These are phyloP conservation scores for Gloeopeniophorella convolvens DNA, from an alignment of 768 basidiomycete genomes.

Conservation along the genomic window DNA sequence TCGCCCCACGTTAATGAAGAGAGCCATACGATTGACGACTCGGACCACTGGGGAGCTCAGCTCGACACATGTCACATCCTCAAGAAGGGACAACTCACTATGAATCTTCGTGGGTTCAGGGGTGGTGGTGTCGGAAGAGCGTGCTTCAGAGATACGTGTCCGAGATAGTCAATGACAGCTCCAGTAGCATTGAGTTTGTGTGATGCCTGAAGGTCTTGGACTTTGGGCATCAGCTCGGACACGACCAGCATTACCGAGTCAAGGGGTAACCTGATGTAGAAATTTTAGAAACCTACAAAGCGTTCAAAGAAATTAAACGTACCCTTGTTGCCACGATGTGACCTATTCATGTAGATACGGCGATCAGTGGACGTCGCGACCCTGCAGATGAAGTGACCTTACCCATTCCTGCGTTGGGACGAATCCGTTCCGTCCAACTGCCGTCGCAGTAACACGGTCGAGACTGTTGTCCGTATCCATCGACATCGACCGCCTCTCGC, in stretches of 20 bases:
- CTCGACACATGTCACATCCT: not conserved
- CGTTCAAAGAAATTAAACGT: slow-evolving; percentile 20
- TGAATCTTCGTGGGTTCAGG: slow-evolving; percentile 64
- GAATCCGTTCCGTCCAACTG: slow-evolving; percentile 86
- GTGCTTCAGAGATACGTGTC: slow-evolving; percentile 58
- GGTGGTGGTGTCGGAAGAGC: slow-evolving; percentile 68
- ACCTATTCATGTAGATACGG: slow-evolving; percentile 50
- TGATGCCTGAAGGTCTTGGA: slow-evolving; percentile 75
- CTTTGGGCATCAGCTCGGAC: slow-evolving; percentile 79
- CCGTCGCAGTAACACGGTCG: slow-evolving; percentile 59
- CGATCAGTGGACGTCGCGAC: slow-evolving; percentile 1
- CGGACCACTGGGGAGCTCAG: slow-evolving; percentile 67
- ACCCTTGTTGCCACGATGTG: slow-evolving; percentile 97
- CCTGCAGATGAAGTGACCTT: slow-evolving; percentile 22
- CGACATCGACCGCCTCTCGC: slow-evolving; percentile 56
- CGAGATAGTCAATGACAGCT: slow-evolving; percentile 69
- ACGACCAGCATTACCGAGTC: slow-evolving; percentile 85
- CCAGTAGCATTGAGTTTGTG: slow-evolving; percentile 54
- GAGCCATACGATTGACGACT: slow-evolving; percentile 86
- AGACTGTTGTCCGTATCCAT: slow-evolving; percentile 45
- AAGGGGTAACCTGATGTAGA: slow-evolving; percentile 62
- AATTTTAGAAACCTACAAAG: not conserved
- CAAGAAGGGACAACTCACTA: slow-evolving; percentile 39
- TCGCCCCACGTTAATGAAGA: slow-evolving; percentile 95
- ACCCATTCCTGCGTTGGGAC: slow-evolving; percentile 98